A percentile compares a stretch with the other conserved stretches of the same genome.
Conservation (phyloP, 2,329 filamentous ascomycete species). For the Pyrenochaeta sp. region DNA sequence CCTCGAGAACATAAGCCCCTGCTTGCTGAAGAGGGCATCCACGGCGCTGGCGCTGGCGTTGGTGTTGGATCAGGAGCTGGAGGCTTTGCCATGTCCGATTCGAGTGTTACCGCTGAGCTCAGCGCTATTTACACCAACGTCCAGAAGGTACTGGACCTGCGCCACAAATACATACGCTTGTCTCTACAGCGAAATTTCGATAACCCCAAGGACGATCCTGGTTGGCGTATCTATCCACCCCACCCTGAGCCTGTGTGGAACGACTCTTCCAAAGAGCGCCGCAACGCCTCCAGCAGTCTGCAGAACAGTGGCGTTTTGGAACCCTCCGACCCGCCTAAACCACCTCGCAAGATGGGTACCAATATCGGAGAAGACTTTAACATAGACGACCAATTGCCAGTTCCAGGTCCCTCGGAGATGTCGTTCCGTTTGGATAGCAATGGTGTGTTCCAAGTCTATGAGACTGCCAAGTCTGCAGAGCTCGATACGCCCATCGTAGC, state of each 20-base stretch:
- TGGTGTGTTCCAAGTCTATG: constrained; percentile 93
- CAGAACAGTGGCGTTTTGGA: constrained; percentile 49
- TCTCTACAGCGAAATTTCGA: constrained; percentile 83
- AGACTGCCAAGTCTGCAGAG: constrained; percentile 69
- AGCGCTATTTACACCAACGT: constrained; percentile 89
- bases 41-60: constrained; percentile 66
- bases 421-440: constrained; percentile 80
- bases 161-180: constrained; percentile 86
- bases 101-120: constrained; percentile 83
- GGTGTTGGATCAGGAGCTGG: constrained; percentile 68
- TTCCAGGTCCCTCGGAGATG: constrained; percentile 76
- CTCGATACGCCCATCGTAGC: constrained; percentile 75
- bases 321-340: constrained; percentile 46
- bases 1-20: constrained; percentile 66
- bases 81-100: constrained; percentile 75
- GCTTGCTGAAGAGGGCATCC: constrained; percentile 62
- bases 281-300: constrained; percentile 48
- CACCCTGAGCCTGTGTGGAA: constrained; percentile 93
- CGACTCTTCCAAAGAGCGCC: constrained; percentile 60
- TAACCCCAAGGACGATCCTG: constrained; percentile 85
- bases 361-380: constrained; percentile 94
- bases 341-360: constrained; percentile 82
- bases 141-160: constrained; percentile 84
- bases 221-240: constrained; percentile 89
- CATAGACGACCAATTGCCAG: constrained; percentile 76